Evolutionary conservation across 371 early-diverging fungal genomes (phyloP).

Genomic region (Hamiltosporidium tvaerminnensis): DNA sequence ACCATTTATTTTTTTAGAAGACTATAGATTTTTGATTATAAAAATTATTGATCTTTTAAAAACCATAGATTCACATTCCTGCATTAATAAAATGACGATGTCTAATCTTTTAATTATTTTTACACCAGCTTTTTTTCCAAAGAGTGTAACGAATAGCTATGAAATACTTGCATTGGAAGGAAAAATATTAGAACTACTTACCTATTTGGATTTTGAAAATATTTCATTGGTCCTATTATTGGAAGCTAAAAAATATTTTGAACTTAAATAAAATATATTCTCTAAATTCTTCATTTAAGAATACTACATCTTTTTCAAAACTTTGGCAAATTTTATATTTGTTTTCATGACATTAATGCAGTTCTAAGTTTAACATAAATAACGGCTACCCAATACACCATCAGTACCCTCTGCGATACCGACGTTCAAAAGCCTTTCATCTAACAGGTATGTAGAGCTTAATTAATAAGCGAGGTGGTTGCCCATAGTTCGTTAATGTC

Average conservation of each 20-base stretch:
- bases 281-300: too few relatives aligned
- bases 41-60: not conserved
- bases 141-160: not conserved
- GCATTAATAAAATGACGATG: not conserved
- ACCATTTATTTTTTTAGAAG: not conserved
- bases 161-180: not conserved
- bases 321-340: too few relatives aligned
- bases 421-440: too few relatives aligned
- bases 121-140: not conserved
- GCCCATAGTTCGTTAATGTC: too few relatives aligned
- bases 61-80: not conserved
- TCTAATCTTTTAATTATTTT: not conserved
- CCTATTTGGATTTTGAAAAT: slow-evolving; percentile 1
- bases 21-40: not conserved
- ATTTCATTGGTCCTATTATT: not conserved
- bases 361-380: too few relatives aligned
- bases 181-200: not conserved
- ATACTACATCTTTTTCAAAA: too few relatives aligned
- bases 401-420: too few relatives aligned
- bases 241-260: not conserved
- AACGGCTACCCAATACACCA: too few relatives aligned
- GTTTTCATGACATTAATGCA: too few relatives aligned
- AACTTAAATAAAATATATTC: too few relatives aligned
- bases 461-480: too few relatives aligned
- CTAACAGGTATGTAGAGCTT: too few relatives aligned